Base-by-base conservation (phyloP, 176 grass and related monocot genomes). In the sorghum (Sorghum bicolor) region DNA sequence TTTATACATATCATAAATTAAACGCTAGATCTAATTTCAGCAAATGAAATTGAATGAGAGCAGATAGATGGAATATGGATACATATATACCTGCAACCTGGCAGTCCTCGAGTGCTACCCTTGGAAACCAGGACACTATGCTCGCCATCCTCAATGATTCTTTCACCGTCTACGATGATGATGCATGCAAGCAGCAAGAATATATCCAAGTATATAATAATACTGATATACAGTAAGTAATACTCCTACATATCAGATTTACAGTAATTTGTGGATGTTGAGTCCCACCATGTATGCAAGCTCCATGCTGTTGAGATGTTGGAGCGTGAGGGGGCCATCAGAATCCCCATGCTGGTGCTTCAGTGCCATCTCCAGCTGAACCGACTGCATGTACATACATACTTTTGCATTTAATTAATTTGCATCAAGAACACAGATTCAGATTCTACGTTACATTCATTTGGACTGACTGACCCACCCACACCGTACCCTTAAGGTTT, bases 41-140 rank as follows among this genome's bases (percentile, higher is more conserved):
- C 2, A 37, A 55, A 55, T 22, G 57, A 61, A 26, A 61, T 11
- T 1, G n/a, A 25, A 22, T 22, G 36, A 20, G 1, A 11, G 29
- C 12, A 30, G 6, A 11, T 43, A 5, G 3, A 11, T 44, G 5
- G 11, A 26, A 11, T 1, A 29, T 8, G 2, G 17, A 50, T 53
- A 33, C 2, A 26, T 79, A 90, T 85, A 28, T 79, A 91, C 95
- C 95, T 90, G 78, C 92, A 71, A 98, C 86, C 67, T 92, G 90
- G 85, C 92, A 91, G 73, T 98, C 95, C 79, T 88, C 82, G 41
- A 98, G 87, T 69, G 92, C 93, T n/a, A 93, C 91, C 80, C 96
- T 91, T 39, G 96, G 96, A 73, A 98, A 98, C 96, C 96, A 98
- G 84, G 96, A 95, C 68, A 98, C 96, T 30, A 98, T 91, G 4